These are phyloP conservation scores for Volvox africanus DNA, from an alignment of 139 green algal genomes.

Conservation along the genomic window DNA sequence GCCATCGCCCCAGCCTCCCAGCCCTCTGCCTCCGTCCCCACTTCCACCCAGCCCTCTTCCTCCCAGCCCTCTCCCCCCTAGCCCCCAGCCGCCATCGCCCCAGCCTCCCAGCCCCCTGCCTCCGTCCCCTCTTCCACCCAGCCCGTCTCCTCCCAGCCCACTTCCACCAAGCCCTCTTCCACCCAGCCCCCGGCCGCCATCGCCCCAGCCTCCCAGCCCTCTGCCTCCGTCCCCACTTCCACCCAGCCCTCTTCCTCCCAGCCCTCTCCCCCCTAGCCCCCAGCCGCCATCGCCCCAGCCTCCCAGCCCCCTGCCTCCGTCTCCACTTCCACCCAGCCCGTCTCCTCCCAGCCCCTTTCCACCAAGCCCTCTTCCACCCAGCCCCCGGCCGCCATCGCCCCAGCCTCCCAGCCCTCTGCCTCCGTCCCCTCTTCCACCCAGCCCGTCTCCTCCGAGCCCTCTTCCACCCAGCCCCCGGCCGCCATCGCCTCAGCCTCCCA, in stretches of 20 bases:
- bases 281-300: neutral
- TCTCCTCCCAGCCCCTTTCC: neutral
- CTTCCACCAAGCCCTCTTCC: neutral
- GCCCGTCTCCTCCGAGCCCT: neutral
- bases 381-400: neutral
- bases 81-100: neutral
- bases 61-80: neutral
- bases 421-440: neutral
- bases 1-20: neutral
- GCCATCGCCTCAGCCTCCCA: neutral
- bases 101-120: neutral
- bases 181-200: neutral
- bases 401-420: neutral
- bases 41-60: neutral
- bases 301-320: neutral
- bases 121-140: neutral
- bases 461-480: conserved; percentile 5
- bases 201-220: neutral
- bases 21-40: neutral
- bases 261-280: conserved; percentile 8
- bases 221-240: neutral
- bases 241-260: conserved; percentile 9
- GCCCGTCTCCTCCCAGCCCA: neutral
- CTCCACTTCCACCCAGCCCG: neutral
- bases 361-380: neutral